Evolutionary conservation across 75 land plant genomes (phyloP).

Genomic region (Pseudotsuga menziesii): DNA sequence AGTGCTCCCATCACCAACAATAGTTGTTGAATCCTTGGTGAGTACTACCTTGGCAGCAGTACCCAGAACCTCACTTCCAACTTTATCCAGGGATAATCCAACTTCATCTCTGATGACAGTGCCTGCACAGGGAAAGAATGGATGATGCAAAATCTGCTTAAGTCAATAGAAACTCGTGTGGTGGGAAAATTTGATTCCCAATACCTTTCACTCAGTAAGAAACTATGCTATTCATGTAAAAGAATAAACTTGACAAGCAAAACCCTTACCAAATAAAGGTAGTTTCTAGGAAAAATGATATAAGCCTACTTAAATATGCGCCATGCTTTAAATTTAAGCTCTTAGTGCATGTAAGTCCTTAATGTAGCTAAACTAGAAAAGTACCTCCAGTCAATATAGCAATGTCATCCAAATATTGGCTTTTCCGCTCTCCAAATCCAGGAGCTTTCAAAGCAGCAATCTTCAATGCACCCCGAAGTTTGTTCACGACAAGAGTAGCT

Average conservation of each 20-base stretch:
- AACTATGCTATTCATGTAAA: no score
- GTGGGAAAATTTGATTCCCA: neutral
- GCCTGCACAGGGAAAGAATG: slow-evolving; percentile 33
- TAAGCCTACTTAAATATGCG: no score
- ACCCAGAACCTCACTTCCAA: slow-evolving; percentile 33
- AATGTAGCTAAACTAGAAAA: neutral
- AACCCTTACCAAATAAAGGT: no score
- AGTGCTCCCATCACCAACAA: slow-evolving; percentile 85
- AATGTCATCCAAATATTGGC: slow-evolving; percentile 88
- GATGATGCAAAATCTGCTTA: neutral
- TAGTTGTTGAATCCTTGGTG: slow-evolving; percentile 72
- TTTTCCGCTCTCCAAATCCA: slow-evolving; percentile 89
- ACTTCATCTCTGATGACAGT: slow-evolving; percentile 81
- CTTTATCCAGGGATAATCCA: slow-evolving; percentile 65
- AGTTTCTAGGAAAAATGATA: no score
- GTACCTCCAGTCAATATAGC: slow-evolving; percentile 83
- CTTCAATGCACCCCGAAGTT: slow-evolving; percentile 62
- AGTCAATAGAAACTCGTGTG: neutral
- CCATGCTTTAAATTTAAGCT: no score
- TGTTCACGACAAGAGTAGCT: slow-evolving; percentile 76
- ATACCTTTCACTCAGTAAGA: neutral
- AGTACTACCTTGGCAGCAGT: slow-evolving; percentile 72
- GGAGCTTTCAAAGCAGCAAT: slow-evolving; percentile 91
- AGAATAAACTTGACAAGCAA: no score
- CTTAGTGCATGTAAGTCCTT: neutral